Evolutionary conservation across 345 rosid species (phyloP), one percentile per base, ranked within the genome.

Genomic region (Combretum micranthum): DNA sequence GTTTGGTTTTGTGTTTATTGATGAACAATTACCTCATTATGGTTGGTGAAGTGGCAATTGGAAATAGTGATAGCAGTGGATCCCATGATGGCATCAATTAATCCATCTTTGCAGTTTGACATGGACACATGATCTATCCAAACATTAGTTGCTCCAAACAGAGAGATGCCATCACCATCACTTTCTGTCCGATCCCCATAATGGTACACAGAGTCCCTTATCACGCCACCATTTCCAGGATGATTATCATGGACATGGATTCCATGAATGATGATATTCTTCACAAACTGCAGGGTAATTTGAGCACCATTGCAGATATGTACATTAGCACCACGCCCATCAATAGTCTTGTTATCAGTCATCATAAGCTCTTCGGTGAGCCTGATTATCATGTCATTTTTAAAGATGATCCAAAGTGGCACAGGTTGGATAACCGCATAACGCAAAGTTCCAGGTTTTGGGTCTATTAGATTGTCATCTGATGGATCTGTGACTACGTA

Each of bases 281-380:
- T 64, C 14, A 72, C 73, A 50, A 77, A 81, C 44, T 80, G 92
- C 43, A 84, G 22, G 0, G 86, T 81, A 44, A 86, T 58, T 3
- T 87, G 83, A 37, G 90, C 85, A 7, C 95, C 97, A 14, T 69
- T 62, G 1, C 77, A 74, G 4, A 86, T 63, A 20, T 76, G 92
- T 13, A 86, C 85, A 16, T 71, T 59, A 26, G 73, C 77, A 44
- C 95, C 95, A 8, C 95, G 76, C 0, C 67, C 95, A 39, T 86
- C 97, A 47, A 90, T 83, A 13, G 95, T 90, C 64, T 84, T 86
- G 75, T 84, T 17, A 62, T 78, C 62, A 0, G 64, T 62, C 53
- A 90, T 20, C 50, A 86, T 58, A 3, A 90, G 85, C 79, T 86
- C 92, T 47, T 86, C 79, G 32, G 47, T 62, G 1, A 89, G 76